Evolutionary conservation across 108 stramenopile species (phyloP).

Genomic region (Pinguiococcus pyrenoidosus): DNA sequence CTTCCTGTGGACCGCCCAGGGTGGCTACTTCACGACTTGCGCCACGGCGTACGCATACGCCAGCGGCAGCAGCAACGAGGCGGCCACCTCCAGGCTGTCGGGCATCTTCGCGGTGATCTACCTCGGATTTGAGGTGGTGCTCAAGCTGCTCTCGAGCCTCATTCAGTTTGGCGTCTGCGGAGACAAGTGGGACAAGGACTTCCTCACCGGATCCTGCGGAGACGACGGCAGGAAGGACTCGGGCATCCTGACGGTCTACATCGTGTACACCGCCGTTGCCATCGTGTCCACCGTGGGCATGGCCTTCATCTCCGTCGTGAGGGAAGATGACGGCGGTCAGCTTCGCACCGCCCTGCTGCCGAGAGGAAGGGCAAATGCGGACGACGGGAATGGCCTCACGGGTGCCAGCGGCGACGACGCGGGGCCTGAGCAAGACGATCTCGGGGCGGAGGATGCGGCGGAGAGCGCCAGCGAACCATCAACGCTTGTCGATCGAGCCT

Average conservation of each 20-base stretch:
- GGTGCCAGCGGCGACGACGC: no score
- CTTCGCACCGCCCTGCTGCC: no score
- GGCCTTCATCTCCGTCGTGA: constrained; percentile 8
- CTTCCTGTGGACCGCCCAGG: constrained; percentile 64
- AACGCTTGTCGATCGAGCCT: constrained; percentile 30
- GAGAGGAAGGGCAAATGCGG: no score
- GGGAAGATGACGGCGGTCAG: constrained; percentile 10
- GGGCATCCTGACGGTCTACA: constrained; percentile 52
- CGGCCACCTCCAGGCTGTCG: constrained; percentile 45
- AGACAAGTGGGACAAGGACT: no score
- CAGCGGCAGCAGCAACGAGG: background rate
- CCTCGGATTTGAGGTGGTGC: constrained; percentile 46
- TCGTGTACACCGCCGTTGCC: constrained; percentile 42
- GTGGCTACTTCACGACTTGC: constrained; percentile 50
- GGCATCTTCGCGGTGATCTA: constrained; percentile 61
- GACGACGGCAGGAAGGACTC: constrained; percentile 14
- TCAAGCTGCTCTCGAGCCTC: constrained; percentile 50
- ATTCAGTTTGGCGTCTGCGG: no score
- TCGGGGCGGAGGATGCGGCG: background rate
- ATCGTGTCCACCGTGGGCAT: constrained; percentile 32
- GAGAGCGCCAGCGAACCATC: constrained; percentile 2
- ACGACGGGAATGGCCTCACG: no score
- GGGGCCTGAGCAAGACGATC: constrained; percentile 1
- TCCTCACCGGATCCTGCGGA: constrained; percentile 20
- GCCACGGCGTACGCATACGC: constrained; percentile 41